Conservation (phyloP, 768 basidiomycete species). For the Sistotremastrum niveocremeum region DNA sequence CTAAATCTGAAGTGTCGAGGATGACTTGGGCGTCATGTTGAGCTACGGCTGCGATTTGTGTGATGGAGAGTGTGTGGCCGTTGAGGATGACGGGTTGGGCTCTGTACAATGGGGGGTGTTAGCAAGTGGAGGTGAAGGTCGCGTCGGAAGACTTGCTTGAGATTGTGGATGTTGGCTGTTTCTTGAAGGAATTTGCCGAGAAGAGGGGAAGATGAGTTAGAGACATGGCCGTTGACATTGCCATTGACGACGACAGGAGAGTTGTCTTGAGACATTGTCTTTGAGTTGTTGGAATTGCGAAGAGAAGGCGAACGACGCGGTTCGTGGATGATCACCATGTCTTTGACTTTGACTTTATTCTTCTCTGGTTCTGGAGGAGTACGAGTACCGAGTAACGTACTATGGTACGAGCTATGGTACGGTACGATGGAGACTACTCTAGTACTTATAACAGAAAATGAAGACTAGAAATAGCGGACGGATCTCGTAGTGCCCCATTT, state of each 20-base stretch:
- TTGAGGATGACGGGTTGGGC: slow-evolving; percentile 43
- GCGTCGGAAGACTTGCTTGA: not conserved
- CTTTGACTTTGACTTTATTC: too few relatives aligned
- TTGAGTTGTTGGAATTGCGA: slow-evolving; percentile 3
- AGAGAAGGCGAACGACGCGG: slow-evolving; percentile 9
- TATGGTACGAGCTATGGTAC: too few relatives aligned
- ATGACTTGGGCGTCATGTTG: slow-evolving; percentile 41
- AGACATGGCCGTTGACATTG: not conserved
- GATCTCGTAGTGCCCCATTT: too few relatives aligned
- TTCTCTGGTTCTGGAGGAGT: too few relatives aligned
- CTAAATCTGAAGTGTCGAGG: slow-evolving; percentile 33
- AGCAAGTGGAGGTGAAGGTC: not conserved
- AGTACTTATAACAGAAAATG: too few relatives aligned
- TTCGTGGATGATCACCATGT: slow-evolving; percentile 4
- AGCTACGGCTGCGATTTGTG: slow-evolving; percentile 65
- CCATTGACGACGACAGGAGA: not conserved
- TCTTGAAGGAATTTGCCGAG: not conserved
- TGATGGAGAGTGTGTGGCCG: slow-evolving; percentile 58
- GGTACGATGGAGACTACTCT: too few relatives aligned
- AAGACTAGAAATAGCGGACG: too few relatives aligned
- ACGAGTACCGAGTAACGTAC: too few relatives aligned
- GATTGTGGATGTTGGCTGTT: not conserved
- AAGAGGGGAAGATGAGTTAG: not conserved
- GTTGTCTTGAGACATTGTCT: not conserved
- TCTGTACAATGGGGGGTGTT: not conserved